Conservation (phyloP, 2,329 filamentous ascomycete genomes). For the Aspergillus sp. region DNA sequence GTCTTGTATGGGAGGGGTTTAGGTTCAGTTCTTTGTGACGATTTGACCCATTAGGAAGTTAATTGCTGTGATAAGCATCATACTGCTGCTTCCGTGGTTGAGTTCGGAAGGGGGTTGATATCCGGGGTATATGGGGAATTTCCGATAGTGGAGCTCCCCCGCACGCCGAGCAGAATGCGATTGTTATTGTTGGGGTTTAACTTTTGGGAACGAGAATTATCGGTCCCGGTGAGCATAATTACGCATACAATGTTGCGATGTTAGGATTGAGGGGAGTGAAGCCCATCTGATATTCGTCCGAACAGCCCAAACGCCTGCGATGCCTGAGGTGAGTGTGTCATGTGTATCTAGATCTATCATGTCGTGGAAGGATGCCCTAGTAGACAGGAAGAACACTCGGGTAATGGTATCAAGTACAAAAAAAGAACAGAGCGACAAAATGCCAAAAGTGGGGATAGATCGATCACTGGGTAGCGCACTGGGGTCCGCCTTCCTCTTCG, state of each 20-base stretch:
- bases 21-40: too few relatives aligned
- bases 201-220: too few relatives aligned
- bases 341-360: conserved; percentile 22
- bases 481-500: conserved; percentile 45
- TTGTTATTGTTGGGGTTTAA: too few relatives aligned
- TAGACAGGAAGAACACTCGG: conserved; percentile 3
- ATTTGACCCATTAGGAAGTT: too few relatives aligned
- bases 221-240: neutral
- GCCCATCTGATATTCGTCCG: neutral
- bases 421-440: conserved; percentile 4
- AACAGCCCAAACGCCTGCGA: neutral
- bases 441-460: conserved; percentile 6
- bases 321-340: conserved; percentile 24
- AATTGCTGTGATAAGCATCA: too few relatives aligned
- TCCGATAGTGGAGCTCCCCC: neutral
- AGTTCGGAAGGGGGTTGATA: neutral
- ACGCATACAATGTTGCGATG: neutral
- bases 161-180: neutral
- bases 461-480: conserved; percentile 50
- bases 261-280: neutral
- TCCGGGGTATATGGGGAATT: neutral
- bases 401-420: conserved; percentile 13
- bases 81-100: neutral
- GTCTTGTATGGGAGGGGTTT: too few relatives aligned
- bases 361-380: conserved; percentile 6